Evolutionary conservation across 2,329 filamentous ascomycete species (phyloP), one percentile per base, ranked within the genome.

Genomic region (Curvularia spicifera): DNA sequence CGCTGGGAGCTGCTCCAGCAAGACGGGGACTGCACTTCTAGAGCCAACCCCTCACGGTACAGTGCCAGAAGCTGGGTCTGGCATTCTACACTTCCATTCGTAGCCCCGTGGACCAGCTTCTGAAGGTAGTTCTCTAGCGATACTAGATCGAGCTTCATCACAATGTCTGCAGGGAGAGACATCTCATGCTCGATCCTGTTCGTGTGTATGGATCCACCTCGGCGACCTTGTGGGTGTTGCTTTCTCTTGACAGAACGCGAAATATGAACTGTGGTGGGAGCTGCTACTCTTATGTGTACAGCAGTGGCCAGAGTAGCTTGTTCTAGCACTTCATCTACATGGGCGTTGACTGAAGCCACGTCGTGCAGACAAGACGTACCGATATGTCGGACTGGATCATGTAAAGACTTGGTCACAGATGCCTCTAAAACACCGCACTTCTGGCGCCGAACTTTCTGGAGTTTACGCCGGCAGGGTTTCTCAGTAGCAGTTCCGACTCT

Each of bases 381-480:
- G 4, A n/a, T 15, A 6, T 44, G 18, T 46, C 28, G 1, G 15
- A 18, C 28, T 37, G 33, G 5, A 37, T 13, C 33, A 7, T 37
- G 12, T 10, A 37, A 37, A 37, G 6, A 7, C 5, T 37, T 13
- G 5, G 15, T 31, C 13, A 31, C 29, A 8, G 29, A 9, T 29
- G 15, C 48, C 18, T 57, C 44, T 10, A 37, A 15, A 42, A 49
- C 5, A 33, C n/a, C 24, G n/a, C 48, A 53, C 9, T 33, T 53
- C 8, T 50, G 49, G 57, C 49, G 56, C 4, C 20, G 29, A 10
- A 18, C 44, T 6, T 53, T 9, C 5, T 13, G 39, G 18, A 50
- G 49, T 22, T 33, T 46, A 31, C 53, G 53, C n/a, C 22, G 57
- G 18, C 57, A 57, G 3, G 8, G 12, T 3, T 40, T 42, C 3